A percentile compares a stretch with the other conserved stretches of the same genome.
Evolutionary conservation across 148 eudicot genomes (phyloP).

Genomic region (Vaccinium myrtillus): DNA sequence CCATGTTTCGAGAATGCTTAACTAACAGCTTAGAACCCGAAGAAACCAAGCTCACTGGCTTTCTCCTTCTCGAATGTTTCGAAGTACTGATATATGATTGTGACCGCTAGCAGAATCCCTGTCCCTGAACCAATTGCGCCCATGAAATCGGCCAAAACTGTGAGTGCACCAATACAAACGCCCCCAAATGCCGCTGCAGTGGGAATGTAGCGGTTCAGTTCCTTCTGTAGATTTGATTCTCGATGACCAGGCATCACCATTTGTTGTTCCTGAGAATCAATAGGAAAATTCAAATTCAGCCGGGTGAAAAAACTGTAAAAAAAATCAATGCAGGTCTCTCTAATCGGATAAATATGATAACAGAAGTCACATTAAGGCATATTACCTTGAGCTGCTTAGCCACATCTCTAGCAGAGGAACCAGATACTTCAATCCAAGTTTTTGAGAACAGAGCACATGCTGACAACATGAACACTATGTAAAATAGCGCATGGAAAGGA

Average conservation of each 20-base stretch:
- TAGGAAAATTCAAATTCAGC: neutral
- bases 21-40: constrained; percentile 50
- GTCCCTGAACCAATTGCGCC: constrained; percentile 95
- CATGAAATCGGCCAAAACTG: constrained; percentile 88
- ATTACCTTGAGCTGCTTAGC: constrained; percentile 88
- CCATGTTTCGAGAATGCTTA: neutral
- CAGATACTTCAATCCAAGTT: constrained; percentile 95
- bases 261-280: constrained; percentile 67
- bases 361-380: neutral
- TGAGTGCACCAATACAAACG: constrained; percentile 85
- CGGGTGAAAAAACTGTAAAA: neutral
- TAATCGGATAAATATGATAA: neutral
- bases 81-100: constrained; percentile 82
- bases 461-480: constrained; percentile 78
- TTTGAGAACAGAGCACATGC: constrained; percentile 88
- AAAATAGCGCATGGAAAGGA: constrained; percentile 86
- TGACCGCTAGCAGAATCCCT: constrained; percentile 76
- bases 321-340: neutral
- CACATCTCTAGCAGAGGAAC: constrained; percentile 86
- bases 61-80: constrained; percentile 91
- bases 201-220: constrained; percentile 84
- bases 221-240: constrained; percentile 79
- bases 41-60: constrained; percentile 85
- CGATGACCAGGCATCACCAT: constrained; percentile 95
- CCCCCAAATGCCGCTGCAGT: constrained; percentile 91